These are phyloP conservation scores for Mortierella sp. DNA, from an alignment of 371 early-diverging fungal genomes.

Conservation along the genomic window DNA sequence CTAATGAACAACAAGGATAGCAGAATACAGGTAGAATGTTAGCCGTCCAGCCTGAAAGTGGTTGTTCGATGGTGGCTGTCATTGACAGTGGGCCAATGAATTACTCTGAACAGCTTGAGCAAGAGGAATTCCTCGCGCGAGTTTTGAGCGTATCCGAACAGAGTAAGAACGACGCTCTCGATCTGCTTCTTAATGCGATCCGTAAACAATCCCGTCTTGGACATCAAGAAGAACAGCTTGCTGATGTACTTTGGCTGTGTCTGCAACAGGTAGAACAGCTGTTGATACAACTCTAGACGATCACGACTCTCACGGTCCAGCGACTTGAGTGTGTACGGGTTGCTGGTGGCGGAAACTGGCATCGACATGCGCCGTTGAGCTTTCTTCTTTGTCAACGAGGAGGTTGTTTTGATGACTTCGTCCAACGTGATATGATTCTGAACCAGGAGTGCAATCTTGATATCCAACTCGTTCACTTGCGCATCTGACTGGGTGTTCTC, in stretches of 20 bases:
- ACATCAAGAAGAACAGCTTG: constrained; percentile 82
- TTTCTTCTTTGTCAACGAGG: constrained; percentile 66
- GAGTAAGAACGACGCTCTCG: constrained; percentile 89
- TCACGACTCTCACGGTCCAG: constrained; percentile 88
- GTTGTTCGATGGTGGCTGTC: too few species aligned
- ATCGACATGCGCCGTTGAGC: constrained; percentile 62
- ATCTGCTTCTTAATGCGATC: constrained; percentile 81
- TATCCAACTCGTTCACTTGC: constrained; percentile 89
- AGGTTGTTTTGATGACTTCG: constrained; percentile 80
- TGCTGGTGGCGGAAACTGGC: constrained; percentile 47
- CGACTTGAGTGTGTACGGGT: constrained; percentile 64
- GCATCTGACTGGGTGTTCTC: constrained; percentile 89
- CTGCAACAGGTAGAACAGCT: constrained; percentile 95
- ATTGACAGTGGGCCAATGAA: too few species aligned
- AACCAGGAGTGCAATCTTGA: constrained; percentile 96
- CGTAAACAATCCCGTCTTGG: constrained; percentile 65
- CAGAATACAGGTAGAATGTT: neutral
- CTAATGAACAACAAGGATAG: constrained; percentile 39
- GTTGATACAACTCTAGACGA: constrained; percentile 85
- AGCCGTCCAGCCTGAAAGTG: too few species aligned
- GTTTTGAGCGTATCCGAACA: constrained; percentile 97
- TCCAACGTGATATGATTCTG: constrained; percentile 96
- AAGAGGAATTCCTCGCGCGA: constrained; percentile 96
- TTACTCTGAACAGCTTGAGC: constrained; percentile 91
- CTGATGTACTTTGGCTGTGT: constrained; percentile 95